These are phyloP conservation scores for Mycena sanguinolenta DNA, from an alignment of 768 basidiomycete species.

Conservation along the genomic window DNA sequence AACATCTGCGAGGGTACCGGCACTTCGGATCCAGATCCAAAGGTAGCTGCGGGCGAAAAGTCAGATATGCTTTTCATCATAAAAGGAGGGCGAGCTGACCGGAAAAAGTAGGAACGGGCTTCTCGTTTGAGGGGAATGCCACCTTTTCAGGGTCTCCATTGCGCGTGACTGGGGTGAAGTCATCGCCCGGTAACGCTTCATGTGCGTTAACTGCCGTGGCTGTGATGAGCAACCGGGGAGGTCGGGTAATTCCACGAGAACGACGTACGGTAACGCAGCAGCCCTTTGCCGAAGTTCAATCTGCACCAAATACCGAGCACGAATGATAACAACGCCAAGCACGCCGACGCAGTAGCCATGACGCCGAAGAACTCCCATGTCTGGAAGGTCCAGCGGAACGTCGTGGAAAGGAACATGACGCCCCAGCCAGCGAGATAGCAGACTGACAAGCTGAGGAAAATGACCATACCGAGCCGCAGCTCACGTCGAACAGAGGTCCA, in stretches of 20 bases:
- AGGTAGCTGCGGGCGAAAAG: slow-evolving; percentile 38
- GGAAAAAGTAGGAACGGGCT: slow-evolving; percentile 69
- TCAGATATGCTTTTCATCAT: slow-evolving; percentile 21
- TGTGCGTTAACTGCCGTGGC: slow-evolving; percentile 64
- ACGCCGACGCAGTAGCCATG: slow-evolving; percentile 69
- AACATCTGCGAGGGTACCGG: slow-evolving; percentile 56
- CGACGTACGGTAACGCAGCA: slow-evolving; percentile 73
- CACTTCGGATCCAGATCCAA: slow-evolving; percentile 50
- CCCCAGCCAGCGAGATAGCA: slow-evolving; percentile 79
- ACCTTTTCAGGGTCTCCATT: slow-evolving; percentile 66
- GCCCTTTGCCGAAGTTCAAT: slow-evolving; percentile 83
- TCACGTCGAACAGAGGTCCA: slow-evolving; percentile 85
- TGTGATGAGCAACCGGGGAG: slow-evolving; percentile 30
- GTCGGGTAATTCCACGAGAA: not conserved
- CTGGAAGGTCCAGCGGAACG: slow-evolving; percentile 83
- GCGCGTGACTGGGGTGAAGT: slow-evolving; percentile 50
- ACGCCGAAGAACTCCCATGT: slow-evolving; percentile 83
- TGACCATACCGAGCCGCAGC: slow-evolving; percentile 66
- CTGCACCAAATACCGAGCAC: slow-evolving; percentile 76
- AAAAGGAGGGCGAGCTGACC: slow-evolving; percentile 29
- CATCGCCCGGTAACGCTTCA: slow-evolving; percentile 61
- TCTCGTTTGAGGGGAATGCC: slow-evolving; percentile 69
- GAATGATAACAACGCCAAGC: slow-evolving; percentile 67
- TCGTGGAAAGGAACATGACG: slow-evolving; percentile 77
- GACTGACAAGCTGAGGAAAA: slow-evolving; percentile 73